A percentile compares a stretch with the other conserved stretches of the same genome.
phyloP scores from a whole-genome alignment of 495 filamentous ascomycete genomes.

The Penicillium bovifimosum region DNA sequence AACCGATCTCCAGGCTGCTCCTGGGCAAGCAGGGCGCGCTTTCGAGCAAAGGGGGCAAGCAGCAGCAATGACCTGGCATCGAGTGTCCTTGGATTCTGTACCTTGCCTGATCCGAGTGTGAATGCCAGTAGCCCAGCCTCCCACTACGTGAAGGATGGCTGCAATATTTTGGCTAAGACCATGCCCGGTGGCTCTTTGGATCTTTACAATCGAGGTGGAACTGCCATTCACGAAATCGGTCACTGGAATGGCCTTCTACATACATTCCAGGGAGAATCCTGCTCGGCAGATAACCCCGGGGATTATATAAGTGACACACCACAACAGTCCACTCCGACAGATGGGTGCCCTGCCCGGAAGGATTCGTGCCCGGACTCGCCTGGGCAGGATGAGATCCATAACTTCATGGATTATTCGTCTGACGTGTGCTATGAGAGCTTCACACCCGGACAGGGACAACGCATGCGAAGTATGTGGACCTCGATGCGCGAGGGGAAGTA shows the following conservation, averaged over 20 bases:
- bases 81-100: conserved; percentile 47
- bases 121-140: conserved; percentile 29
- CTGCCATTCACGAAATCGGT: conserved; percentile 52
- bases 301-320: conserved; percentile 52
- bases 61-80: conserved; percentile 18
- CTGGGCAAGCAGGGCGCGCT: conserved; percentile 17
- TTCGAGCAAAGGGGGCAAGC: conserved; percentile 4
- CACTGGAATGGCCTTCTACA: conserved; percentile 57
- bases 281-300: conserved; percentile 34
- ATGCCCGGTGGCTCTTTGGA: conserved; percentile 44
- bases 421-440: conserved; percentile 50
- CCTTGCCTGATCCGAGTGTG: conserved; percentile 37
- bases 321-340: conserved; percentile 43
- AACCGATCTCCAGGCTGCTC: conserved; percentile 36
- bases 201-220: conserved; percentile 46
- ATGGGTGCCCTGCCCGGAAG: conserved; percentile 43
- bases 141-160: conserved; percentile 46
- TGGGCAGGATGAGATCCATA: conserved; percentile 45
- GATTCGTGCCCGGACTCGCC: conserved; percentile 44
- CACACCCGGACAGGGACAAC: conserved; percentile 35
- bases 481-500: conserved; percentile 39
- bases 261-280: conserved; percentile 49
- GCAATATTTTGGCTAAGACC: conserved; percentile 46
- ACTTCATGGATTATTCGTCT: conserved; percentile 54
- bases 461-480: conserved; percentile 46